Conservation (phyloP, 176 grass and related monocot species). For the Avena atlantica region DNA sequence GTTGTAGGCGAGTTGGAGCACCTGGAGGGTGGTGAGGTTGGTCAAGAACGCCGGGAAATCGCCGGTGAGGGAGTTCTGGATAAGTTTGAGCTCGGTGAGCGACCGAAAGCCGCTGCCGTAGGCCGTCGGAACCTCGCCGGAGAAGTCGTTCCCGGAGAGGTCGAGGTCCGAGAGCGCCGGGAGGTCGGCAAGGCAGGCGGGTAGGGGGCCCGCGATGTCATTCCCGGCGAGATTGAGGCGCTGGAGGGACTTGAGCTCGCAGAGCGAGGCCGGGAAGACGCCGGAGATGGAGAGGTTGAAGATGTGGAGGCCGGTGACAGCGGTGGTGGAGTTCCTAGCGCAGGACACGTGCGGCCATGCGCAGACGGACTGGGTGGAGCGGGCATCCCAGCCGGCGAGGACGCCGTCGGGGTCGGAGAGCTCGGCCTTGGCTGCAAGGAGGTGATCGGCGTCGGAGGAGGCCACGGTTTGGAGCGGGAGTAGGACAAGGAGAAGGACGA, state of each 20-base stretch:
- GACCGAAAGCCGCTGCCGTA: conserved; percentile 55
- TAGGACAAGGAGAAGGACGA: conserved; percentile 1
- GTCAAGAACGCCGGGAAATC: conserved; percentile 63
- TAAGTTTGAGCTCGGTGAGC: conserved; percentile 54
- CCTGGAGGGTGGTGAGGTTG: conserved; percentile 54
- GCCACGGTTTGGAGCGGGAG: background rate
- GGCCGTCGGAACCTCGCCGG: conserved; percentile 61
- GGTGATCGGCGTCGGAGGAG: conserved; percentile 50
- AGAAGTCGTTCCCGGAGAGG: conserved; percentile 75
- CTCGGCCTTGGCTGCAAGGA: conserved; percentile 50
- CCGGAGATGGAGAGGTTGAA: conserved; percentile 45
- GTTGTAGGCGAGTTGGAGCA: conserved; percentile 79
- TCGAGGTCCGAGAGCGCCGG: conserved; percentile 61
- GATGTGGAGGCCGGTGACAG: conserved; percentile 54
- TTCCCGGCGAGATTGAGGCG: conserved; percentile 73
- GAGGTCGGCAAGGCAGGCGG: conserved; percentile 51
- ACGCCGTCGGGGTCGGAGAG: conserved; percentile 52
- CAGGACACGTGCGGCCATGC: conserved; percentile 73
- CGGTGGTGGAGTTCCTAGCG: background rate
- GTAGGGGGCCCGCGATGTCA: conserved; percentile 54
- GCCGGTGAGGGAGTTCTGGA: conserved; percentile 62
- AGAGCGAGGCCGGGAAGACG: conserved; percentile 60
- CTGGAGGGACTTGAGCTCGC: conserved; percentile 51
- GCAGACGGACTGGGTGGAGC: conserved; percentile 47
- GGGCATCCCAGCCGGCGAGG: conserved; percentile 56